Evolutionary conservation across 2,329 filamentous ascomycete species (phyloP).

Genomic region (Escovopsis sp.): DNA sequence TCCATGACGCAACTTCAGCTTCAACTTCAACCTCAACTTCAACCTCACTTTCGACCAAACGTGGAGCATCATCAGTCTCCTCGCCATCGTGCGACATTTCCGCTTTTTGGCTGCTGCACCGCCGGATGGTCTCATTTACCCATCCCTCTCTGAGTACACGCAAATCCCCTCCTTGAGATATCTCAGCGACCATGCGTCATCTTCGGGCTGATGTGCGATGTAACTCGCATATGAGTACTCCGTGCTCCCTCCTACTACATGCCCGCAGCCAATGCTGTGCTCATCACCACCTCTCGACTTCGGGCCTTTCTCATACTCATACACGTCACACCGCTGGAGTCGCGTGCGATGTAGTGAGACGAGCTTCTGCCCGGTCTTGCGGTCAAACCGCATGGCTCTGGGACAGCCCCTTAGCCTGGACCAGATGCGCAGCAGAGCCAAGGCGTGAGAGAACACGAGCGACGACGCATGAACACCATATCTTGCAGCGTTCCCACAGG

Average conservation of each 20-base stretch:
- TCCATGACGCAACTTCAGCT: neutral
- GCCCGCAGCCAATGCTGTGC: conserved; percentile 1
- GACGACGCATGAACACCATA: neutral
- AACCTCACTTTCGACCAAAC: neutral
- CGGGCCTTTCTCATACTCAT: conserved; percentile 2
- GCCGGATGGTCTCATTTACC: neutral
- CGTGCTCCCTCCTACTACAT: neutral
- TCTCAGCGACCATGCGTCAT: neutral
- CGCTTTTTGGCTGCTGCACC: neutral
- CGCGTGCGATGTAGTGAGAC: neutral
- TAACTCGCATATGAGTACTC: neutral
- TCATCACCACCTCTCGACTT: neutral
- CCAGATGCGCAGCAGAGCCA: neutral
- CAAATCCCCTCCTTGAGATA: neutral
- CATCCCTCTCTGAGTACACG: no score
- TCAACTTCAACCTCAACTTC: neutral
- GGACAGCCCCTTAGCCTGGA: neutral
- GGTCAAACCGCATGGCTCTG: neutral
- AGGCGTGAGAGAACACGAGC: neutral
- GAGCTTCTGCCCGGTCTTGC: neutral
- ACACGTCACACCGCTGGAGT: conserved; percentile 5
- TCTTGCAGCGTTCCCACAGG: neutral
- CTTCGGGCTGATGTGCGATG: neutral
- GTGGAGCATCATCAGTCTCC: no score
- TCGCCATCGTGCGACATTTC: no score